Evolutionary conservation across 306 rosid genomes (phyloP).

Genomic region (barrel medic (Medicago truncatula)): MtrunA17r5.0-ANR NC_053047.1:750001-750500

Average conservation of each 20-base stretch:
- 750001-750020: conserved; percentile 89
- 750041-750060: conserved; percentile 76
- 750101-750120: conserved; percentile 29
- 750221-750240: neutral
- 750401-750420: too few species aligned
- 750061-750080: conserved; percentile 84
- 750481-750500: too few species aligned
- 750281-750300: too few species aligned
- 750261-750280: too few species aligned
- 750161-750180: neutral
- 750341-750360: too few species aligned
- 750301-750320: accelerated
- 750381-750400: too few species aligned
- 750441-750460: too few species aligned
- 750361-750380: too few species aligned
- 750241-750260: neutral
- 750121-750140: conserved; percentile 28
- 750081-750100: conserved; percentile 39
- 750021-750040: conserved; percentile 75
- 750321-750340: too few species aligned
- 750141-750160: conserved; percentile 29
- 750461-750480: too few species aligned
- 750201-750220: neutral
- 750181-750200: too few species aligned
- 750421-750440: too few species aligned